phyloP scores from a whole-genome alignment of 2,329 filamentous ascomycete species.

The Sclerotinia minor region DNA sequence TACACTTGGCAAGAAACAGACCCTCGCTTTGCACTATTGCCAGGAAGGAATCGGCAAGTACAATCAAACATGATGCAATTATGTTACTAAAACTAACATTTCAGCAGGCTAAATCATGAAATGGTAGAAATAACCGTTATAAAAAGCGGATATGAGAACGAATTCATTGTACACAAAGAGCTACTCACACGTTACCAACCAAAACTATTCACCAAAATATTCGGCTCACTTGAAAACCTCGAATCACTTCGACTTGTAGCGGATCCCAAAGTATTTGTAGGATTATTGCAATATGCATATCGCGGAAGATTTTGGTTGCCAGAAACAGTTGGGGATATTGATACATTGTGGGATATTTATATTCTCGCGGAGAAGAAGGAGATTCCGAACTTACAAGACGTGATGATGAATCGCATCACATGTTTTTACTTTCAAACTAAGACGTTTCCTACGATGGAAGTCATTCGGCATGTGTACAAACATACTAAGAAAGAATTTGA shows the following conservation, averaged over 20 bases:
- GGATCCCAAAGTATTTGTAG: background rate
- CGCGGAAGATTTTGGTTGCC: background rate
- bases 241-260: background rate
- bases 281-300: background rate
- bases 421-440: background rate
- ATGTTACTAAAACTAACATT: background rate
- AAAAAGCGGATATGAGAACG: background rate
- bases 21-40: background rate
- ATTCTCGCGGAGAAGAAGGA: background rate
- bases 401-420: background rate
- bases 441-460: background rate
- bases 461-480: background rate
- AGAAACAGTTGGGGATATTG: background rate
- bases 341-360: background rate
- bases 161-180: background rate
- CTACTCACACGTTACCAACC: background rate
- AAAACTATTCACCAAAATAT: background rate
- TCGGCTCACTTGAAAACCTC: background rate
- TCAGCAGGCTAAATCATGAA: background rate
- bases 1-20: slow-evolving; percentile 6
- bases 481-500: background rate
- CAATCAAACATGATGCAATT: background rate
- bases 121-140: background rate
- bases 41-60: background rate
- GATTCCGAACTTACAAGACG: background rate